phyloP scores from a whole-genome alignment of 306 rosid species.

The Lupinus albus region DNA sequence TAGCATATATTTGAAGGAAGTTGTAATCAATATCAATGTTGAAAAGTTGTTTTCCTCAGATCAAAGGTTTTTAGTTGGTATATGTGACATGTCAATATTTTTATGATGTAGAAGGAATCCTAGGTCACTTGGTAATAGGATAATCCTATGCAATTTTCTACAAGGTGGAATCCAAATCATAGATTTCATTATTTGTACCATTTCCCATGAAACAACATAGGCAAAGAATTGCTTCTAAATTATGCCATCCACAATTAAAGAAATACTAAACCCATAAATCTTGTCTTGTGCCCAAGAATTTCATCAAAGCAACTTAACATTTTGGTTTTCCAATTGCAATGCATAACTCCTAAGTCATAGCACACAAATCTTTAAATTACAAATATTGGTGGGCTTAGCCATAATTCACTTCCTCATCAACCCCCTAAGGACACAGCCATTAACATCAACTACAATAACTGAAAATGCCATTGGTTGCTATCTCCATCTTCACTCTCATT shows the following conservation, averaged over 20 bases:
- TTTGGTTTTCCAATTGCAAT: slow-evolving; percentile 42
- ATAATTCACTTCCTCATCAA: slow-evolving; percentile 33
- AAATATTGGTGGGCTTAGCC: slow-evolving; percentile 27
- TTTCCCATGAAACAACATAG: slow-evolving; percentile 49
- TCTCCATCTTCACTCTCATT: slow-evolving; percentile 30
- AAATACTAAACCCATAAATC: slow-evolving; percentile 69
- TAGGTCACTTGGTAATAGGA: slow-evolving; percentile 49
- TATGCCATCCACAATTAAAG: slow-evolving; percentile 62
- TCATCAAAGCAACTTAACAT: slow-evolving; percentile 50
- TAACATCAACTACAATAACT: slow-evolving; percentile 14
- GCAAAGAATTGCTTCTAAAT: slow-evolving; percentile 76
- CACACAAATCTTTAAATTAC: slow-evolving; percentile 42
- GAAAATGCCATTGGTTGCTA: slow-evolving; percentile 39
- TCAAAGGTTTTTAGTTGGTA: slow-evolving; percentile 35
- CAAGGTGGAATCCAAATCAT: slow-evolving; percentile 27
- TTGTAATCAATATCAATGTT: slow-evolving; percentile 19
- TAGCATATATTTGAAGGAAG: not conserved
- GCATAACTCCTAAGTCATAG: slow-evolving; percentile 17
- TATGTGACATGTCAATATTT: too few relatives aligned
- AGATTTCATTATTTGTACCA: slow-evolving; percentile 43
- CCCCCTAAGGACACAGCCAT: slow-evolving; percentile 20
- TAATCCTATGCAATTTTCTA: slow-evolving; percentile 41
- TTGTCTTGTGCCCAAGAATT: slow-evolving; percentile 44
- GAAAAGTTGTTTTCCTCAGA: slow-evolving; percentile 21
- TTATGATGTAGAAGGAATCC: slow-evolving; percentile 36